Evolutionary conservation across 306 rosid species (phyloP).

Genomic region (Dryas drummondii): DNA sequence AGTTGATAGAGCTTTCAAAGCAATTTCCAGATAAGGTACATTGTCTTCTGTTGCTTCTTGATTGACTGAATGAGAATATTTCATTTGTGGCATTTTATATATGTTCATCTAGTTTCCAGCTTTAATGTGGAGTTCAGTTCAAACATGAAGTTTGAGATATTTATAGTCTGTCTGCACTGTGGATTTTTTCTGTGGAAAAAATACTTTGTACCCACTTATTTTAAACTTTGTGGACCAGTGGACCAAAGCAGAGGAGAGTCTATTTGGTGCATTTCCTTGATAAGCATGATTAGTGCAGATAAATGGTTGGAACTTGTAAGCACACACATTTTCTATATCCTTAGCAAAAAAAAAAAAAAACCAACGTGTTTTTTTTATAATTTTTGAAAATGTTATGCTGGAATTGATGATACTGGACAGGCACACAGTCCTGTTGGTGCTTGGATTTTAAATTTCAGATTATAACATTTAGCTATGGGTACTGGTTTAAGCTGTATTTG

Average conservation of each 20-base stretch:
- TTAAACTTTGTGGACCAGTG: neutral
- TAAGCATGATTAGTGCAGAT: neutral
- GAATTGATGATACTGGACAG: neutral
- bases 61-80: constrained; percentile 12
- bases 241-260: neutral
- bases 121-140: neutral
- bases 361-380: neutral
- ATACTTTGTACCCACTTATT: neutral
- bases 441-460: neutral
- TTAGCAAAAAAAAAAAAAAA: too few relatives aligned
- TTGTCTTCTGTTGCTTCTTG: constrained; percentile 23
- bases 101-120: neutral
- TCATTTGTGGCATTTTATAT: constrained; percentile 9
- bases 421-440: neutral
- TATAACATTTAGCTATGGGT: neutral
- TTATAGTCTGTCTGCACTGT: neutral
- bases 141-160: neutral
- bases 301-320: neutral
- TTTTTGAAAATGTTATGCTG: neutral
- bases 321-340: too few relatives aligned
- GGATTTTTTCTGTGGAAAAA: neutral
- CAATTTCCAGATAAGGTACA: constrained; percentile 83
- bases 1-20: constrained; percentile 75
- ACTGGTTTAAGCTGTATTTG: neutral
- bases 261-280: neutral